Base-by-base conservation (phyloP, 345 rosid species). In the Melaleuca quinquenervia region DNA sequence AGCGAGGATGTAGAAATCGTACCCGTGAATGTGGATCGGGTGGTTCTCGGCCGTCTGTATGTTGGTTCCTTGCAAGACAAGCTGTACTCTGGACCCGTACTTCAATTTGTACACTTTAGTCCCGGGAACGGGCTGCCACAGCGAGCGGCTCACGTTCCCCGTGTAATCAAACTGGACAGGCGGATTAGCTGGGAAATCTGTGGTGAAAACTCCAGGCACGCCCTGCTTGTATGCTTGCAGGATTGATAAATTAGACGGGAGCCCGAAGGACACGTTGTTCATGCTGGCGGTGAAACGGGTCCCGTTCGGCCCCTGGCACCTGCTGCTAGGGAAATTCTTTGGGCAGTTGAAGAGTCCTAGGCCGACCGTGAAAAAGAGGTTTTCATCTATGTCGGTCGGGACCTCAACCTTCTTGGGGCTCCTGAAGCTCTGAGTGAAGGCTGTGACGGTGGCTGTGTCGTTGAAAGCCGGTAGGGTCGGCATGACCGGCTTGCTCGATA, bases 11-110 rank as follows among this genome's bases (percentile, higher is more conserved):
- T 94, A 96, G 90, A 97, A 97, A 91, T 97, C 99, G 58, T 97
- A 94, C 62, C 99, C 99, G 10, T 97, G 99, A 11, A 97, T 91
- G 87, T 97, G 99, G 85, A 97, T 93, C 1, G 98, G 98, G 86
- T 97, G 99, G 89, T 96, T 96, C 84, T 97, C 99, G 3, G 97
- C 91, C 0, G 98, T 94, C 12, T 92, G 92, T 60, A 97, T 97
- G 88, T 92, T 96, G 6, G 99, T 96, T 52, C 88, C 99, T 58
- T 97, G 99, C 36, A 97, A 32, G 49, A 97, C 99, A 78, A 97
- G 18, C 86, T 97, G 98, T 53, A 97, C 99, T 36, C 85, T 90
- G 2, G 98, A 89, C 21, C 99, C 98, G 60, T 88, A 97, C 85
- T 93, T 91, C 84, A 97, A 87, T 51, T 89, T 93, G 87, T 97